phyloP scores from a whole-genome alignment of 2,329 filamentous ascomycete species.

The Claviceps sp. region DNA sequence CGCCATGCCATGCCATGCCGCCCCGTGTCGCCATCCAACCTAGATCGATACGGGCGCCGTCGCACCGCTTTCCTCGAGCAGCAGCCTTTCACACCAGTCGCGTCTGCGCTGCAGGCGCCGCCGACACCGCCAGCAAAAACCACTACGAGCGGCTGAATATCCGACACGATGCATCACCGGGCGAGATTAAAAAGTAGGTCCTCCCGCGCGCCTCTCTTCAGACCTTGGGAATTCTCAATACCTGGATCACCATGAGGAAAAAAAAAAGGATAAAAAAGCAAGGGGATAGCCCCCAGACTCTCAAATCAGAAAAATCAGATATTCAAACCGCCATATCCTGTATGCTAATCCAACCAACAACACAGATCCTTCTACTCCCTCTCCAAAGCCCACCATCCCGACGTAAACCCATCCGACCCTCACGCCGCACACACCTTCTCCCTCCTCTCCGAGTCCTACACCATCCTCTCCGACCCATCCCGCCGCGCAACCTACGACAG shows the following conservation, averaged over 20 bases:
- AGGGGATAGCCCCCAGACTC: no score
- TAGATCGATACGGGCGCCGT: constrained; percentile 4
- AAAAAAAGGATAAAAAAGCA: no score
- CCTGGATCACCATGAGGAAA: no score
- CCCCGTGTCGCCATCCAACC: constrained; percentile 10
- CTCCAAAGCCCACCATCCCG: constrained; percentile 85
- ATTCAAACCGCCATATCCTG: no score
- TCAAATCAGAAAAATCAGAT: no score
- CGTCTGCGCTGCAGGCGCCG: constrained; percentile 9
- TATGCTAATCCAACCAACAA: neutral
- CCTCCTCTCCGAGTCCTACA: constrained; percentile 73
- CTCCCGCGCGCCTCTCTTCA: no score
- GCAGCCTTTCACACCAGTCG: constrained; percentile 4
- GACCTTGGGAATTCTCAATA: no score
- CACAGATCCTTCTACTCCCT: constrained; percentile 70
- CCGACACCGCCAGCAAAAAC: constrained; percentile 27
- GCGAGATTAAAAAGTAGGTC: constrained; percentile 73
- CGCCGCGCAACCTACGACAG: constrained; percentile 76
- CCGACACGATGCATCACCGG: constrained; percentile 50
- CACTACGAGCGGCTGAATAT: constrained; percentile 78
- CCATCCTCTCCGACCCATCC: constrained; percentile 54
- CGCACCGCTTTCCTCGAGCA: constrained; percentile 13
- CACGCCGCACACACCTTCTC: constrained; percentile 63
- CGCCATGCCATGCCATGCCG: constrained; percentile 46
- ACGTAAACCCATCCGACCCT: constrained; percentile 71